These are phyloP conservation scores for Collybiopsis confluens DNA, from an alignment of 768 basidiomycete species.

Conservation along the genomic window DNA sequence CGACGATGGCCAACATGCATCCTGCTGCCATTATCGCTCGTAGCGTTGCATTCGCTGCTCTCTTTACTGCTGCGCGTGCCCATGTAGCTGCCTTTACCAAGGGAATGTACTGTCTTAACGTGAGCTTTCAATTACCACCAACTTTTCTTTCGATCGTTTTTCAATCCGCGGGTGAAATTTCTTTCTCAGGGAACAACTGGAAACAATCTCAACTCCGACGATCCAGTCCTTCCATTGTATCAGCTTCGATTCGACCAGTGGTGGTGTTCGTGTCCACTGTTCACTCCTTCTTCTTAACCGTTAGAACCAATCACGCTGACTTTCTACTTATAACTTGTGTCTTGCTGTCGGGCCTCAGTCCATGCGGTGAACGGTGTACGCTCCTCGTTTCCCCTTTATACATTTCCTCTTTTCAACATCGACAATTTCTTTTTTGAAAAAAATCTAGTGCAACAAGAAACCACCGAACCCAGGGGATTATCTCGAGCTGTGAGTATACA, in stretches of 20 bases:
- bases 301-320: neutral
- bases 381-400: neutral
- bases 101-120: slow-evolving; percentile 12
- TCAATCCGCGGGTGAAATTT: no score
- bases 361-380: slow-evolving; percentile 6
- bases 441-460: slow-evolving; percentile 5
- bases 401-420: neutral
- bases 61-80: slow-evolving; percentile 11
- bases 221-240: slow-evolving; percentile 7
- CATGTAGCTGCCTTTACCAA: slow-evolving; percentile 14
- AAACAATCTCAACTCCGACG: slow-evolving; percentile 3
- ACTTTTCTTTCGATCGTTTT: neutral
- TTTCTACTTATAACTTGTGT: neutral
- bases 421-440: neutral
- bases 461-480: slow-evolving; percentile 9
- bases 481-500: slow-evolving; percentile 3
- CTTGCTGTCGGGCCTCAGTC: neutral
- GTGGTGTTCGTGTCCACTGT: slow-evolving; percentile 7
- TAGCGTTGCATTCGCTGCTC: no score
- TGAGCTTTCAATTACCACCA: neutral
- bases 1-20: neutral
- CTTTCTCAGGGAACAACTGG: slow-evolving; percentile 3
- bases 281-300: neutral
- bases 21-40: neutral
- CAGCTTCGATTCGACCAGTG: slow-evolving; percentile 3